Base-by-base conservation (phyloP, 768 basidiomycete species). In the Lactifluus volemus region DNA sequence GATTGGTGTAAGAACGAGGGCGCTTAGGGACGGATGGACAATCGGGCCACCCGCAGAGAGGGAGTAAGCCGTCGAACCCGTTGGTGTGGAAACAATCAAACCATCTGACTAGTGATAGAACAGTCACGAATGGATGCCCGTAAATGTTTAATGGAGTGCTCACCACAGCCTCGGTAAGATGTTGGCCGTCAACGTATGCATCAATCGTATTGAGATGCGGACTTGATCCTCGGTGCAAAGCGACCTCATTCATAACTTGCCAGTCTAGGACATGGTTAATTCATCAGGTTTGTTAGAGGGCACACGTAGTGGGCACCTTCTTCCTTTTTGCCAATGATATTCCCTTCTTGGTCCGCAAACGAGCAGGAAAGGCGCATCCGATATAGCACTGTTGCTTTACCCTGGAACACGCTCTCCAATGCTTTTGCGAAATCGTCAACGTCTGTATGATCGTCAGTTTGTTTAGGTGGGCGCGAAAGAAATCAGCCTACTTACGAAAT, bases 231-330 rank as follows among this genome's bases (percentile, higher is more conserved):
- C 95, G 84, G 72, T 98, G 95, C 39, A 98, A 77, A 3, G 92
- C 86, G 60, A 98, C 84, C 73, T 98, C 95, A 69, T 98, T 98
- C 92, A 98, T 95, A 41, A 96, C 95, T 72, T 96, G 94, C 88
- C 90, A 94, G 65, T 87, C 93, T 88, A 62, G 11, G n/a, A 17
- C 41, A 8, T 42, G 49, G 47, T 41, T 55, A 25, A 14, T 63
- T 61, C 19, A 53, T n/a, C 29, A 12, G 39, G 39, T 59, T 17
- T 59, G 68, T 52, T 17, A 34, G 15, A 11, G 30, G 47, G 30
- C 17, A 17, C 32, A 8, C 36, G 36, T 47, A 53, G 25, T n/a
- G 36, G 56, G 39, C 42, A 87, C 87, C 85, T 67, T 86, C 80
- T 25, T 76, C 77, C 60, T 83, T 81, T 44, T 77, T 75, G 32